These are phyloP conservation scores for Maudiozyma pseudohumilis DNA, from an alignment of 805 yeast genomes.

Conservation along the genomic window DNA sequence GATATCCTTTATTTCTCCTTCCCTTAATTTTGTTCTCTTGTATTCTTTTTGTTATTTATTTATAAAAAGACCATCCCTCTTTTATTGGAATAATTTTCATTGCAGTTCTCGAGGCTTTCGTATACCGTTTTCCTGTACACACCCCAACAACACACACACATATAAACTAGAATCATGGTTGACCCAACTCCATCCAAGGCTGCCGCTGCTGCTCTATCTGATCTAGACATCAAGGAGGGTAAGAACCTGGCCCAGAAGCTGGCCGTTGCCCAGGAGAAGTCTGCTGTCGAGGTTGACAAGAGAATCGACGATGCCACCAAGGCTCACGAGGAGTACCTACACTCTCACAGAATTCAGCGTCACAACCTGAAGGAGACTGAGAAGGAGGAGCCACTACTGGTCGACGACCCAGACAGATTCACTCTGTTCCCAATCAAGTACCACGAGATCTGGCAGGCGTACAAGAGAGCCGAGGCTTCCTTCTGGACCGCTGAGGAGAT, in stretches of 20 bases:
- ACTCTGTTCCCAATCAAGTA: slow-evolving; percentile 94
- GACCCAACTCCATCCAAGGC: slow-evolving; percentile 66
- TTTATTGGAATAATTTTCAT: too few relatives aligned
- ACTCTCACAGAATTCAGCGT: slow-evolving; percentile 59
- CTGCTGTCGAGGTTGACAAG: slow-evolving; percentile 17
- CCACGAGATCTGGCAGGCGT: slow-evolving; percentile 98
- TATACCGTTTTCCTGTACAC: too few relatives aligned
- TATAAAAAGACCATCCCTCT: not conserved
- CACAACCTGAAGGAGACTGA: slow-evolving; percentile 64
- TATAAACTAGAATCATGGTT: slow-evolving; percentile 13
- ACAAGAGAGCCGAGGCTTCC: slow-evolving; percentile 97
- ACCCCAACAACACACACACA: too few relatives aligned
- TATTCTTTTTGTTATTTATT: not conserved
- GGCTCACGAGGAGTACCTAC: slow-evolving; percentile 47
- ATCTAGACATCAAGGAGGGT: slow-evolving; percentile 39
- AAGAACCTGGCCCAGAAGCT: slow-evolving; percentile 36
- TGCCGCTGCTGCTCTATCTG: slow-evolving; percentile 47
- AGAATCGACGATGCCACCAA: slow-evolving; percentile 28
- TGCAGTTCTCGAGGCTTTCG: too few relatives aligned
- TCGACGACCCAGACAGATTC: slow-evolving; percentile 78
- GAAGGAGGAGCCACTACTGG: slow-evolving; percentile 79
- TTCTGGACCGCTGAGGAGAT: slow-evolving; percentile 99
- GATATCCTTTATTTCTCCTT: not conserved
- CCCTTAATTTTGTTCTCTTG: not conserved
- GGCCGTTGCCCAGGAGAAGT: slow-evolving; percentile 33